phyloP scores from a whole-genome alignment of 768 basidiomycete genomes.

The Mycena albidolilacea region DNA sequence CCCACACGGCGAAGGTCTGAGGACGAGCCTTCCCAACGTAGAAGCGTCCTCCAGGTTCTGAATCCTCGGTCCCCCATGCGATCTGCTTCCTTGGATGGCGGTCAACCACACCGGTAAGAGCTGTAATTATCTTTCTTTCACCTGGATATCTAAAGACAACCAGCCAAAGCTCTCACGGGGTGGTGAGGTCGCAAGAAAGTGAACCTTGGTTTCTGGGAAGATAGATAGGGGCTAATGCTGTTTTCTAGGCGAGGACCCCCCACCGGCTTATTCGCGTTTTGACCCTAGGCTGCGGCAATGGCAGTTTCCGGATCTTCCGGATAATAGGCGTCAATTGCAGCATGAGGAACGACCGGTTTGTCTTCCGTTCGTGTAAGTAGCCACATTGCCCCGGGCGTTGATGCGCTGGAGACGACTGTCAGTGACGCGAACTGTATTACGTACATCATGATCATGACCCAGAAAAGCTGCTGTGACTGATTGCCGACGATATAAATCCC shows the following conservation, averaged over 20 bases:
- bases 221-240: not conserved
- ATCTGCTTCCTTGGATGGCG: not conserved
- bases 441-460: not conserved
- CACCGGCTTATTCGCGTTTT: slow-evolving; percentile 46
- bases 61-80: slow-evolving; percentile 6
- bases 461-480: slow-evolving; percentile 5
- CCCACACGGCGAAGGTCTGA: slow-evolving; percentile 16
- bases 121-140: not conserved
- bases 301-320: slow-evolving; percentile 8
- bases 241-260: slow-evolving; percentile 18
- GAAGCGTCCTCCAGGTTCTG: slow-evolving; percentile 23
- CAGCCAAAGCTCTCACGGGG: not conserved
- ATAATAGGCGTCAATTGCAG: not conserved
- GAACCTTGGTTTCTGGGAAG: not conserved
- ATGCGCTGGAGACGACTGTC: not conserved
- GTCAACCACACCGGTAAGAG: slow-evolving; percentile 13
- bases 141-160: not conserved
- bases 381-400: too few relatives aligned
- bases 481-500: slow-evolving; percentile 5
- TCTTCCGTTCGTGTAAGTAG: not conserved
- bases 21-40: slow-evolving; percentile 23
- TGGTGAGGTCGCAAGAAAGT: not conserved
- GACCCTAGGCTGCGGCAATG: slow-evolving; percentile 40
- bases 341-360: not conserved
- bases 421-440: not conserved